Evolutionary conservation across 805 yeast genomes (phyloP).

Genomic region (Cyberlindnera euphorbiae): DNA sequence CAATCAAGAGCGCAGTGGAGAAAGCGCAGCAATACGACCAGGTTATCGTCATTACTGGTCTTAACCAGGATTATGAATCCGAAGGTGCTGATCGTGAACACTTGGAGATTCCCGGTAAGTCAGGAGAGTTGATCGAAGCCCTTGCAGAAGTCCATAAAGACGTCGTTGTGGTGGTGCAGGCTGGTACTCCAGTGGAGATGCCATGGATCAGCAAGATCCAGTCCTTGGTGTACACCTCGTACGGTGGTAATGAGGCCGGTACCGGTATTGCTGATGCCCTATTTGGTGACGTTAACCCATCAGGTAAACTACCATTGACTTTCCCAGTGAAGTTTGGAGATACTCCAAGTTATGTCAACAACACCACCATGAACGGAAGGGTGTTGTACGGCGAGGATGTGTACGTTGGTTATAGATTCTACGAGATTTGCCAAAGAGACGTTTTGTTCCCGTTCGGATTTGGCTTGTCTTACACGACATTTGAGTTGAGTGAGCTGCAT

Average conservation of each 20-base stretch:
- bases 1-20: conserved; percentile 36
- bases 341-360: conserved; percentile 53
- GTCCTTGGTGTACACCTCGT: conserved; percentile 49
- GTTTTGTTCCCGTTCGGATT: conserved; percentile 51
- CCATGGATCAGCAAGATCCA: conserved; percentile 45
- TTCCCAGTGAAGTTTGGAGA: conserved; percentile 50
- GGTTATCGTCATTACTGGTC: conserved; percentile 47
- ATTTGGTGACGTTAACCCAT: conserved; percentile 50
- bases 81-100: conserved; percentile 53
- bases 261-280: conserved; percentile 56
- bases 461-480: conserved; percentile 57
- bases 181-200: conserved; percentile 58
- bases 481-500: conserved; percentile 37
- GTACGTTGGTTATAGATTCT: conserved; percentile 55
- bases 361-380: conserved; percentile 45
- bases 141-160: conserved; percentile 45
- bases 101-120: conserved; percentile 47
- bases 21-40: conserved; percentile 46
- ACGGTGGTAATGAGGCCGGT: conserved; percentile 55
- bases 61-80: conserved; percentile 51
- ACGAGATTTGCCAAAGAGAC: conserved; percentile 48
- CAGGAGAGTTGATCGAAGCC: conserved; percentile 40
- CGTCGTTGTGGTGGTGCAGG: conserved; percentile 49
- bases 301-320: conserved; percentile 53
- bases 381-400: conserved; percentile 63